Conservation (phyloP, 768 basidiomycete genomes). For the Inosperma sp. region DNA sequence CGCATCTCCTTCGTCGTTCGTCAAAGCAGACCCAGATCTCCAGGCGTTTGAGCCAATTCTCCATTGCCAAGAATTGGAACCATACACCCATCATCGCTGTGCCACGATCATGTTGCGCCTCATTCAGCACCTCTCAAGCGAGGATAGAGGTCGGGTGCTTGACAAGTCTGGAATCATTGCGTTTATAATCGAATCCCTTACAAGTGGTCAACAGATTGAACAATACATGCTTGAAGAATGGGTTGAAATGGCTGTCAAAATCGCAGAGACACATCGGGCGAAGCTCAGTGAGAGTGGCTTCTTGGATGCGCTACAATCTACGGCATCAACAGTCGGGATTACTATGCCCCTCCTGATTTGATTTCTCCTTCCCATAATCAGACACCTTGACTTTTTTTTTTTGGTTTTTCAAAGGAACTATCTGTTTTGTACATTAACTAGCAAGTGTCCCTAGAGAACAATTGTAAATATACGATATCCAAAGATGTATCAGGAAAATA, state of each 20-base stretch:
- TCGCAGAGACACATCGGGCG: neutral
- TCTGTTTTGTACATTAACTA: no score
- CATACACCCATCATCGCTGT: neutral
- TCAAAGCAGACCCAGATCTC: neutral
- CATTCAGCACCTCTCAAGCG: neutral
- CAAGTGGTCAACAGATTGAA: neutral
- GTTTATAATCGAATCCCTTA: neutral
- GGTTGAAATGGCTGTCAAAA: neutral
- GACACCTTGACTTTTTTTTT: no score
- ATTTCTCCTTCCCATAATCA: neutral
- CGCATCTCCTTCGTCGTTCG: neutral
- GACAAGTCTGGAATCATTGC: neutral
- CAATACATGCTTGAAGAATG: neutral
- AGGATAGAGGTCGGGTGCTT: neutral
- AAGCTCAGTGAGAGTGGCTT: neutral
- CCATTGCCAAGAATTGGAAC: neutral
- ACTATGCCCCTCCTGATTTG: neutral
- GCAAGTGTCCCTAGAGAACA: no score
- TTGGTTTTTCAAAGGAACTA: no score
- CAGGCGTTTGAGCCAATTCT: neutral
- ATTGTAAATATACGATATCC: no score
- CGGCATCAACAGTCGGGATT: neutral
- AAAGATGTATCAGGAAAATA: no score
- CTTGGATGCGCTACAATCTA: neutral
- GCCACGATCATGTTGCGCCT: neutral